phyloP scores from a whole-genome alignment of 2,329 filamentous ascomycete species.

The Ascosphaera aggregata region DNA sequence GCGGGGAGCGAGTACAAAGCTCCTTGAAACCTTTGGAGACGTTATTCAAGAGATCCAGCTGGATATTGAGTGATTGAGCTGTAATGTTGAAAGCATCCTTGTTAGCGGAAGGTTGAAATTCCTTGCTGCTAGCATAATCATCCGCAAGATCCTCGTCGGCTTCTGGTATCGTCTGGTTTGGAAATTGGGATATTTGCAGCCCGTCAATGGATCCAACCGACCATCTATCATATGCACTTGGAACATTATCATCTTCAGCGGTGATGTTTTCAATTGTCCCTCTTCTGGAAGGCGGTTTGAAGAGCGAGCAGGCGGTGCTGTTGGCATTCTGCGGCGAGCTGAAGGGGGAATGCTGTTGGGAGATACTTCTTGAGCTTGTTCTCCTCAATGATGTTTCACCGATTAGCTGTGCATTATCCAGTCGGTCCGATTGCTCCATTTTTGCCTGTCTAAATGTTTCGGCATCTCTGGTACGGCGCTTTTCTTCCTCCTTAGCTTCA shows the following conservation, averaged over 20 bases:
- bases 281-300: neutral
- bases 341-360: neutral
- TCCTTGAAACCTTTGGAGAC: slow-evolving; percentile 61
- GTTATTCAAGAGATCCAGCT: slow-evolving; percentile 71
- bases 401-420: slow-evolving; percentile 8
- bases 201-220: neutral
- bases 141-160: slow-evolving; percentile 48
- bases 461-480: slow-evolving; percentile 46
- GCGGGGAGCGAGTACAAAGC: slow-evolving; percentile 46
- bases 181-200: neutral
- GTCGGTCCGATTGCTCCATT: slow-evolving; percentile 40
- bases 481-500: slow-evolving; percentile 77
- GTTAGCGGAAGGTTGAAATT: slow-evolving; percentile 42
- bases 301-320: neutral
- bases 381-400: neutral
- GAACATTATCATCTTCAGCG: neutral
- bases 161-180: neutral
- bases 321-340: neutral
- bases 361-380: neutral
- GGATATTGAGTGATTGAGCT: slow-evolving; percentile 78
- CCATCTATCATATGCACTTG: neutral
- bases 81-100: slow-evolving; percentile 96
- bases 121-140: slow-evolving; percentile 58
- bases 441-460: slow-evolving; percentile 60
- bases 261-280: neutral